phyloP scores from a whole-genome alignment of 371 early-diverging fungal species.

The Umbelopsis sp. region DNA sequence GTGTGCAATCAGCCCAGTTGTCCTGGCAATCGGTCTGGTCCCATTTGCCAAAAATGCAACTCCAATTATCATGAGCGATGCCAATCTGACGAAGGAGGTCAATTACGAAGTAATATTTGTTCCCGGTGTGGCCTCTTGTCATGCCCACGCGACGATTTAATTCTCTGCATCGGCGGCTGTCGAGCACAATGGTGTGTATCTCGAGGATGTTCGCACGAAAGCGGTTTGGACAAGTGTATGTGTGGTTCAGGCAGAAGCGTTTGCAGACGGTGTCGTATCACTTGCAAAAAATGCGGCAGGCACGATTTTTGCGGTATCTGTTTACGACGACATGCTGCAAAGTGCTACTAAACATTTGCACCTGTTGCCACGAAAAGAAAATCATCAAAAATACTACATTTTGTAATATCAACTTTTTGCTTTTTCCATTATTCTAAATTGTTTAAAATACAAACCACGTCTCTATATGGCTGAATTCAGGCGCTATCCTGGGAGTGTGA shows the following conservation, averaged over 20 bases:
- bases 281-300: conserved; percentile 7
- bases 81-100: conserved; percentile 14
- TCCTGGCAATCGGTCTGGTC: conserved; percentile 20
- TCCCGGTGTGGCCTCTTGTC: conserved; percentile 22
- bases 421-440: not conserved
- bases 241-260: not conserved
- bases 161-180: conserved; percentile 22
- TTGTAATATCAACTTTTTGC: conserved; percentile 8
- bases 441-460: no score
- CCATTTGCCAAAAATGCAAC: conserved; percentile 24
- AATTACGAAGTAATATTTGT: conserved; percentile 27
- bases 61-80: conserved; percentile 25
- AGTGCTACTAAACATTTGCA: not conserved
- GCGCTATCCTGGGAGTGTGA: not conserved
- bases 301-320: conserved; percentile 9
- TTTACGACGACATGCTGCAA: conserved; percentile 9
- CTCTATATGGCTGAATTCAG: no score
- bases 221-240: conserved; percentile 7
- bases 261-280: conserved; percentile 1
- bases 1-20: conserved; percentile 23
- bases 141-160: conserved; percentile 26
- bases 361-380: not conserved
- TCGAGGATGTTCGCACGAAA: conserved; percentile 17
- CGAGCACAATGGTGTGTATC: conserved; percentile 27
- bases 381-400: not conserved